Percentiles rank a stretch among this genome's conserved stretches.
phyloP scores from a whole-genome alignment of 495 filamentous ascomycete genomes.

The Lophiotrema nucula region DNA sequence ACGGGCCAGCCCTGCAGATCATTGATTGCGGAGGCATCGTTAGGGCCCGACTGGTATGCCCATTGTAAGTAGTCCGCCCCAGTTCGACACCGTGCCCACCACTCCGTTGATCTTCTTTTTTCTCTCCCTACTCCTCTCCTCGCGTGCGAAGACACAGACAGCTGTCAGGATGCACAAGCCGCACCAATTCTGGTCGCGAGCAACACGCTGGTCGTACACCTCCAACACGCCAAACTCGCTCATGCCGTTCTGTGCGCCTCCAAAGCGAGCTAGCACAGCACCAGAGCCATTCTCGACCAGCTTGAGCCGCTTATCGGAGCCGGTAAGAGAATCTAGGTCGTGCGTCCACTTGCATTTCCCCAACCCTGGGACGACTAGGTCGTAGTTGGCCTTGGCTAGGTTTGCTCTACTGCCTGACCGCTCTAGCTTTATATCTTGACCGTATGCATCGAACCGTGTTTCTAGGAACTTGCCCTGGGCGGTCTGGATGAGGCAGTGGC shows the following conservation, averaged over 20 bases:
- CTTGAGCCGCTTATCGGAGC: conserved; percentile 6
- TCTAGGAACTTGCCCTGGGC: conserved; percentile 2
- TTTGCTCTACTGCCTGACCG: background rate
- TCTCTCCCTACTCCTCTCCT: conserved; percentile 2
- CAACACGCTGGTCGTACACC: background rate
- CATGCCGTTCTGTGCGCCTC: background rate
- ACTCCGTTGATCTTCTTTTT: conserved; percentile 1
- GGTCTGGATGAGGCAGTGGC: conserved; percentile 8
- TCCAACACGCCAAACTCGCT: conserved; percentile 10
- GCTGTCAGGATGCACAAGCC: background rate
- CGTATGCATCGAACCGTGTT: background rate
- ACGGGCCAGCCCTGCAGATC: too few relatives aligned
- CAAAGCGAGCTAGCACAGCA: background rate
- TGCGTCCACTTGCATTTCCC: conserved; percentile 1
- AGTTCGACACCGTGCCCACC: background rate
- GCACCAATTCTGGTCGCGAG: conserved; percentile 4
- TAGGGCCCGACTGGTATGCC: too few relatives aligned
- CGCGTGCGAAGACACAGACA: conserved; percentile 4
- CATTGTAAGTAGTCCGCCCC: conserved; percentile 7
- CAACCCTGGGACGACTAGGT: background rate
- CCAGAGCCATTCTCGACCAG: background rate
- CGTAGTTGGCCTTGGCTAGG: background rate
- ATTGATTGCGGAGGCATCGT: too few relatives aligned
- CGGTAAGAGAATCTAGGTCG: background rate
- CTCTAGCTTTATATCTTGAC: background rate